Evolutionary conservation across 192 early-diverging fungal genomes (phyloP).

Genomic region (Backusella mclennaniae): DNA sequence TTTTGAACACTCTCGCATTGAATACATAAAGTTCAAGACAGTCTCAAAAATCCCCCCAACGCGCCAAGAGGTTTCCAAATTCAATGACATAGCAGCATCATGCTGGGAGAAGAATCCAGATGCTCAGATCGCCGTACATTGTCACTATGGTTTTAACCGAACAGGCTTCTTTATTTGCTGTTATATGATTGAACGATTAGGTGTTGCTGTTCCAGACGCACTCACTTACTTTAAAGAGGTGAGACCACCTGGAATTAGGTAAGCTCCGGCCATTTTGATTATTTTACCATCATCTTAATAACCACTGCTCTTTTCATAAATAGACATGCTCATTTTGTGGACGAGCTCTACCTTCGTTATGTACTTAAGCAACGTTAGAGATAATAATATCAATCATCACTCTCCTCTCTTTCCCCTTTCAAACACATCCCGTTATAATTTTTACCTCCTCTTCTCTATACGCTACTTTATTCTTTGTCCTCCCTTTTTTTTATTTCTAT

Average conservation of each 20-base stretch:
- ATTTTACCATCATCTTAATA: neutral
- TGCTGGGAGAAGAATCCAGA: constrained; percentile 49
- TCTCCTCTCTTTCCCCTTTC: neutral
- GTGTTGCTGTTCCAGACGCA: constrained; percentile 48
- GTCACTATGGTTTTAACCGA: constrained; percentile 60
- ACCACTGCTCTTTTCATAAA: neutral
- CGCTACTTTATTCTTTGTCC: neutral
- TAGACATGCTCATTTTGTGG: constrained; percentile 56
- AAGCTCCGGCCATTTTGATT: neutral
- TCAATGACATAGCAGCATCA: constrained; percentile 36
- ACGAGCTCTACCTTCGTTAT: constrained; percentile 55
- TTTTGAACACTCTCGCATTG: constrained; percentile 52
- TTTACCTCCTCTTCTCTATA: neutral
- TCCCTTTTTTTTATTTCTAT: neutral
- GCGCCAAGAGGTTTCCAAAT: constrained; percentile 40
- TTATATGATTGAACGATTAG: constrained; percentile 50
- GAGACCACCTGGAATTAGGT: constrained; percentile 52
- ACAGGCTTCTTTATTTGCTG: constrained; percentile 58
- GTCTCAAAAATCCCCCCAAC: constrained; percentile 52
- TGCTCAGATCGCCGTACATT: constrained; percentile 56
- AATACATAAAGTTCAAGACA: constrained; percentile 49
- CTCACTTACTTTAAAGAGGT: constrained; percentile 42
- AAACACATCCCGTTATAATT: no score
- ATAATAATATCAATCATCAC: neutral
- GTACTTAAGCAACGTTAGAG: constrained; percentile 30